Base-by-base conservation (phyloP, 441 rosid species). In the Gossypium armourianum region DNA sequence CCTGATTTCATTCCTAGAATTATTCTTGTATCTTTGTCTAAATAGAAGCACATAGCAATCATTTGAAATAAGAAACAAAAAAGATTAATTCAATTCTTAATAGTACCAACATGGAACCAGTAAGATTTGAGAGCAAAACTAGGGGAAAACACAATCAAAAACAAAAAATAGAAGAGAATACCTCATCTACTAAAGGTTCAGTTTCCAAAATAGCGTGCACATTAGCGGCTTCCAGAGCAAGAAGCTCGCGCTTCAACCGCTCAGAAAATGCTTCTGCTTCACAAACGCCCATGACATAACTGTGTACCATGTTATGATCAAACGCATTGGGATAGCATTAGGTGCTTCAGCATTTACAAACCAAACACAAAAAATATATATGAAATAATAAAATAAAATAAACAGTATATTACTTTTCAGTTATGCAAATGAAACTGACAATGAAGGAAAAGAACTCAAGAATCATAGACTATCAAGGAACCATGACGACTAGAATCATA, bases 251-350 rank as follows among this genome's bases (percentile, higher is more conserved):
- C 86, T 89, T 95, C 81, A 95, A 82, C 80, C 97, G 90, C 84
- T 95, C 99, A 74, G 99, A 92, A 83, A 92, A 95, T 61, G 91
- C 99, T 84, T 90, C 98, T 57, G 98, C 99, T 83, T 95, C 98
- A 72, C 97, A 93, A 79, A 90, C 89, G 62, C 97, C 99, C 96
- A 92, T 92, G 66, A 92, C 95, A 82, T 95, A 95, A 69, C 99
- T 95, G 97, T 76, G 68, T 29, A 68, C 20, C 67, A 78, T 73
- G 32, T 9, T 58, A 74, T 53, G 59, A 64, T 64, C 13, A 75
- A 26, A 77, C 61, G 26, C 72, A 72, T 59, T 45, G 74, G 59
- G 53, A 52, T 16, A 28, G 15, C 53, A 56, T 13, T 24, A 70
- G 21, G 43, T 15, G 49, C 43, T 66, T 45, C 10, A 69, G 20